Conservation (phyloP, 192 early-diverging fungal genomes). For the Coemansia sp. region DNA sequence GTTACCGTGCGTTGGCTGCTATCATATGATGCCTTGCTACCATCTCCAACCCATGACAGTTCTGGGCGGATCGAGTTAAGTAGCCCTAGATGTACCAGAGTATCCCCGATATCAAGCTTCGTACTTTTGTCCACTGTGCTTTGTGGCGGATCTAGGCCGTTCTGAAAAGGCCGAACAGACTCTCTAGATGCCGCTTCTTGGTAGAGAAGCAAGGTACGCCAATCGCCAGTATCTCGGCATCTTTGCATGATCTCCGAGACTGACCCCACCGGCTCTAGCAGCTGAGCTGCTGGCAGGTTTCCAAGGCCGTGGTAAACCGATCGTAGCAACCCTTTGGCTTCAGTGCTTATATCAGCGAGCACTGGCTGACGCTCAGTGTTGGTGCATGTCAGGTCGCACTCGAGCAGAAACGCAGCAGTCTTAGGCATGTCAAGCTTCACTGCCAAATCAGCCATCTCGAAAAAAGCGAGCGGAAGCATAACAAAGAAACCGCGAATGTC, state of each 20-base stretch:
- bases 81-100: slow-evolving; percentile 42
- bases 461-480: slow-evolving; percentile 40
- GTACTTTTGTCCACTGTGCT: neutral
- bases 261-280: slow-evolving; percentile 27
- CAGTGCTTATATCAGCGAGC: slow-evolving; percentile 22
- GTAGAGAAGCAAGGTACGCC: slow-evolving; percentile 46
- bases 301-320: slow-evolving; percentile 37
- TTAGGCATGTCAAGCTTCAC: slow-evolving; percentile 34
- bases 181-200: slow-evolving; percentile 31
- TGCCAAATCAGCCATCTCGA: slow-evolving; percentile 49
- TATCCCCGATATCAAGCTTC: slow-evolving; percentile 38
- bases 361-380: slow-evolving; percentile 17
- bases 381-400: slow-evolving; percentile 46
- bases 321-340: slow-evolving; percentile 34
- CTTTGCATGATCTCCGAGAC: slow-evolving; percentile 31
- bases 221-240: slow-evolving; percentile 43
- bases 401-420: slow-evolving; percentile 46
- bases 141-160: neutral
- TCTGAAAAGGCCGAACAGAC: neutral
- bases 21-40: neutral
- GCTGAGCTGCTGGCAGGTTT: slow-evolving; percentile 40
- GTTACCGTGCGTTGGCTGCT: neutral
- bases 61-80: slow-evolving; percentile 34
- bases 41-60: neutral
- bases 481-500: slow-evolving; percentile 47